Conservation (phyloP, 2,329 filamentous ascomycete species). For the Xylaria sp. region DNA sequence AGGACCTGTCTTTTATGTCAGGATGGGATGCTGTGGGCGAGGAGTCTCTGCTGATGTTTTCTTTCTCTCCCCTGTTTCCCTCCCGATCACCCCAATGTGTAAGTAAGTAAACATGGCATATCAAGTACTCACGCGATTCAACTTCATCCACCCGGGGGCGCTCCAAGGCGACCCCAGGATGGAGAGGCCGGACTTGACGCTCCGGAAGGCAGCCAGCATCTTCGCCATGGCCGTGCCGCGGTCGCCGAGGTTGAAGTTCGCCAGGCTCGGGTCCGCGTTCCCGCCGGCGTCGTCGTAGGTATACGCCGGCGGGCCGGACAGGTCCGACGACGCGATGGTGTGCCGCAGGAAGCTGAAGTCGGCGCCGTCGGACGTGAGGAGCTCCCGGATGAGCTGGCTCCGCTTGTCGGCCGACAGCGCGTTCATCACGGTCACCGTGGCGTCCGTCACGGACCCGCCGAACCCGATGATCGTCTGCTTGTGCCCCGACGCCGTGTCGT, state of each 20-base stretch:
- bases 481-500: slow-evolving; percentile 53
- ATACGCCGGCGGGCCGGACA: slow-evolving; percentile 55
- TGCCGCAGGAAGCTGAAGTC: slow-evolving; percentile 56
- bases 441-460: slow-evolving; percentile 57
- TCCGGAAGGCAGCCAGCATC: slow-evolving; percentile 53
- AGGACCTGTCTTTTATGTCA: slow-evolving; percentile 41
- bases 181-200: slow-evolving; percentile 51
- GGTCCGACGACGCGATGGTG: slow-evolving; percentile 55
- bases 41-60: neutral
- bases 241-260: slow-evolving; percentile 52
- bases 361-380: slow-evolving; percentile 53
- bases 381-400: slow-evolving; percentile 50
- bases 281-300: slow-evolving; percentile 54
- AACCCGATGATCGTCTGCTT: slow-evolving; percentile 57
- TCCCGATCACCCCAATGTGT: neutral
- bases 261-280: slow-evolving; percentile 48
- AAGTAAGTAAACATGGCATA: neutral
- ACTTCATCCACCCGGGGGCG: slow-evolving; percentile 58
- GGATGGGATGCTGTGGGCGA: neutral
- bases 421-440: slow-evolving; percentile 55
- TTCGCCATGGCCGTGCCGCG: slow-evolving; percentile 54
- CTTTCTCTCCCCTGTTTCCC: neutral
- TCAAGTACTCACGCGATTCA: slow-evolving; percentile 46
- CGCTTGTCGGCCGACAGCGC: slow-evolving; percentile 48
- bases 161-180: slow-evolving; percentile 55